A percentile compares a stretch with the other conserved stretches of the same genome.
These are phyloP conservation scores for Mariannaea sp. DNA, from an alignment of 2,329 filamentous ascomycete genomes.

Conservation along the genomic window DNA sequence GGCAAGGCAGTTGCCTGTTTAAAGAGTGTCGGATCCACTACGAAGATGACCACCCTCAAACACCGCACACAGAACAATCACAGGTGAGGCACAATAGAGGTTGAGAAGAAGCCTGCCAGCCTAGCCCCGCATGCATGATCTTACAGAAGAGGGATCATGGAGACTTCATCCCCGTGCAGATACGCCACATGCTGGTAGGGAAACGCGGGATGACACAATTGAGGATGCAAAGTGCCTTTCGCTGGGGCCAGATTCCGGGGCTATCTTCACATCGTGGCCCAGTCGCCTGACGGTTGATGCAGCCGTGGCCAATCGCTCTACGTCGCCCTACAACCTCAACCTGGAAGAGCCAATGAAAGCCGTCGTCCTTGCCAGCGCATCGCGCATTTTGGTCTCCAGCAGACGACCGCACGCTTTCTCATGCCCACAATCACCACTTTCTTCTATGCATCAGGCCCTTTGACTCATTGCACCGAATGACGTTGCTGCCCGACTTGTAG, in stretches of 20 bases:
- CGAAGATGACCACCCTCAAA: neutral
- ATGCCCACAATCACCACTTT: conserved; percentile 6
- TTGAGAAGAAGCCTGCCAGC: neutral
- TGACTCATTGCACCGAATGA: conserved; percentile 5
- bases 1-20: neutral
- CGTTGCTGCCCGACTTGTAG: conserved; percentile 19
- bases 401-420: neutral
- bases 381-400: conserved; percentile 11
- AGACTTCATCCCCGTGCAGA: neutral
- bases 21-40: neutral
- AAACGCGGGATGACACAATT: conserved; percentile 1
- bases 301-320: conserved; percentile 5
- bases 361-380: conserved; percentile 14
- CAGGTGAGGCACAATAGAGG: neutral
- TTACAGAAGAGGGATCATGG: neutral
- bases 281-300: conserved; percentile 5
- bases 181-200: neutral
- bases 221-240: conserved; percentile 1
- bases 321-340: conserved; percentile 6
- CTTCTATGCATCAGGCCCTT: neutral
- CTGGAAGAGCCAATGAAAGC: neutral
- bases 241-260: neutral
- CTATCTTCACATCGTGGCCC: conserved; percentile 4
- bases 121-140: neutral
- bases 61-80: neutral